These are phyloP conservation scores for Jasminum sambac DNA, from an alignment of 257 asterid genomes.

Conservation along the genomic window DNA sequence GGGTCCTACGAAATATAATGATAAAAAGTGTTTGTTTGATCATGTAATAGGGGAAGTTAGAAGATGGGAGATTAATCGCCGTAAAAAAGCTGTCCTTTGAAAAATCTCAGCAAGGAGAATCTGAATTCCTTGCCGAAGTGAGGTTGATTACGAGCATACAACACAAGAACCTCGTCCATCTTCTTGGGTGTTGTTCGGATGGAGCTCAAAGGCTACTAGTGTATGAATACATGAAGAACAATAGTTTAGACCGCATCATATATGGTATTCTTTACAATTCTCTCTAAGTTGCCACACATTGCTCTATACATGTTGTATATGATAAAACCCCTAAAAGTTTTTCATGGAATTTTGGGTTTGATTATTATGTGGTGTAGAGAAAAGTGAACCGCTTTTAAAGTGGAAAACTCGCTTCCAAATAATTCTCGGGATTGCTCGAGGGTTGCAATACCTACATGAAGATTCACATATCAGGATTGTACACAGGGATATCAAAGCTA, in stretches of 20 bases:
- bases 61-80: slow-evolving; percentile 59
- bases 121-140: slow-evolving; percentile 72
- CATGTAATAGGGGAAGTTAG: slow-evolving; percentile 58
- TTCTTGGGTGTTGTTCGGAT: slow-evolving; percentile 76
- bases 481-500: slow-evolving; percentile 85
- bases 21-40: neutral
- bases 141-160: slow-evolving; percentile 75
- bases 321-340: neutral
- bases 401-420: slow-evolving; percentile 75
- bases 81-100: slow-evolving; percentile 63
- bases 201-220: slow-evolving; percentile 73
- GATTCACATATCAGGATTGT: slow-evolving; percentile 76
- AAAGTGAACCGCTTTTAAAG: slow-evolving; percentile 43
- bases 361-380: slow-evolving; percentile 44
- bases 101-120: slow-evolving; percentile 78
- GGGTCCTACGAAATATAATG: too few species aligned
- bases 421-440: slow-evolving; percentile 76
- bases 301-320: neutral
- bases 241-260: slow-evolving; percentile 70
- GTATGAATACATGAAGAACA: slow-evolving; percentile 77
- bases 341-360: neutral
- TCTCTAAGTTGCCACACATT: neutral
- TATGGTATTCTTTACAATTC: slow-evolving; percentile 47
- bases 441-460: slow-evolving; percentile 79
- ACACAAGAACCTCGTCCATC: slow-evolving; percentile 81